Evolutionary conservation across 495 filamentous ascomycete genomes (phyloP).

Genomic region (Penicillium ucsense): DNA sequence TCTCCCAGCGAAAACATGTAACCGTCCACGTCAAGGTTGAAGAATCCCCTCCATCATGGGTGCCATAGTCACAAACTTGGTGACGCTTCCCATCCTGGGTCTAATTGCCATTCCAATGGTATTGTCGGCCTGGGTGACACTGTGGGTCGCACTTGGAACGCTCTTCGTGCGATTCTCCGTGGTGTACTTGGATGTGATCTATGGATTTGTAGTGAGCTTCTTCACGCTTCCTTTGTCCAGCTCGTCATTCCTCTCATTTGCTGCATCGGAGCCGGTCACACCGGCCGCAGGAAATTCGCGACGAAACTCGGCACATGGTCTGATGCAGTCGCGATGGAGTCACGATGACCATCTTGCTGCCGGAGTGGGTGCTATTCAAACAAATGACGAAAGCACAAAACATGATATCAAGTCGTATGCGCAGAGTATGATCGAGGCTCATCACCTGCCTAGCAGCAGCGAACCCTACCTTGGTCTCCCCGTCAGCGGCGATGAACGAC

Average conservation of each 20-base stretch:
- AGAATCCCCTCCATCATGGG: background rate
- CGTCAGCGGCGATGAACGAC: slow-evolving; percentile 33
- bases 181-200: slow-evolving; percentile 59
- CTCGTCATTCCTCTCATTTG: slow-evolving; percentile 24
- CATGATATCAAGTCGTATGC: slow-evolving; percentile 12
- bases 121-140: slow-evolving; percentile 60
- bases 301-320: slow-evolving; percentile 15
- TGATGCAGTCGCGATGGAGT: slow-evolving; percentile 10
- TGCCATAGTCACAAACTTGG: slow-evolving; percentile 38
- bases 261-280: slow-evolving; percentile 21
- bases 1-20: no score
- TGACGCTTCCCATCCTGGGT: slow-evolving; percentile 54
- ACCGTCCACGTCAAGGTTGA: no score
- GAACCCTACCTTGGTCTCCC: slow-evolving; percentile 19
- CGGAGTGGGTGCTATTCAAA: slow-evolving; percentile 1
- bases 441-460: slow-evolving; percentile 6
- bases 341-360: slow-evolving; percentile 7
- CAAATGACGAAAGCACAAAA: slow-evolving; percentile 5
- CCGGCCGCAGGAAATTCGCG: slow-evolving; percentile 22
- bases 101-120: slow-evolving; percentile 59
- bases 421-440: slow-evolving; percentile 15
- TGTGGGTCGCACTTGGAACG: slow-evolving; percentile 52
- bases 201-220: slow-evolving; percentile 49
- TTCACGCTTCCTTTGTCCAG: slow-evolving; percentile 34
- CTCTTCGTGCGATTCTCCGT: slow-evolving; percentile 55